phyloP scores from a whole-genome alignment of 129 eudicot species.

The Chrysanthemum makinoi region DNA sequence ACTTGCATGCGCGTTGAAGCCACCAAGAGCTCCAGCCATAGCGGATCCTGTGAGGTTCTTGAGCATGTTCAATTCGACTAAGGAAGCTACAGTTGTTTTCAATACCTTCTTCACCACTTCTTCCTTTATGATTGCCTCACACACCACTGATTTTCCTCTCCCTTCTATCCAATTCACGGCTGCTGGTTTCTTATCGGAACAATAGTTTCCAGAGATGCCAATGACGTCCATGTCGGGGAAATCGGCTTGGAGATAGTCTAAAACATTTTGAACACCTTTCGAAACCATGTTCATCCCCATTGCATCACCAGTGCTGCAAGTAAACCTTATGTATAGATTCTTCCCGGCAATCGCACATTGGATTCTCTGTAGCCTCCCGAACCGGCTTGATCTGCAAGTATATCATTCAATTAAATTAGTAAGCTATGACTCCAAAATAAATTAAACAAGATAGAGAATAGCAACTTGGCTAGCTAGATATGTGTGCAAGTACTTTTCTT shows the following conservation, averaged over 20 bases:
- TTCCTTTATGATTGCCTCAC: slow-evolving; percentile 5
- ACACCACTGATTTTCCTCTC: background rate
- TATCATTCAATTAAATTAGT: background rate
- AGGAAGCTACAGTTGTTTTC: slow-evolving; percentile 3
- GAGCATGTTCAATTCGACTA: slow-evolving; percentile 4
- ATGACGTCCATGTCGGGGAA: background rate
- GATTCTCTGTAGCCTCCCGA: background rate
- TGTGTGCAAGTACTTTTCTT: no score
- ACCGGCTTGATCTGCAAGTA: background rate
- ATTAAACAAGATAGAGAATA: background rate
- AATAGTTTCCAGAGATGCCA: slow-evolving; percentile 3
- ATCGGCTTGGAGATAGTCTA: background rate
- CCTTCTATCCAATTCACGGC: slow-evolving; percentile 14
- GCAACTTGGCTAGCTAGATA: no score
- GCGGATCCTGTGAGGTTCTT: background rate
- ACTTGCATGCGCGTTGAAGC: background rate
- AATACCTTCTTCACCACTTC: background rate
- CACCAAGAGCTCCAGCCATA: slow-evolving; percentile 7
- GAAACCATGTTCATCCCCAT: slow-evolving; percentile 5
- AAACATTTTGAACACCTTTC: slow-evolving; percentile 1
- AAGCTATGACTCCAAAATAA: background rate
- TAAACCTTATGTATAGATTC: background rate
- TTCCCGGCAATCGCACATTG: background rate
- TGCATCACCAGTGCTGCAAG: slow-evolving; percentile 2
- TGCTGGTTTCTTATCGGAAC: background rate